These are phyloP conservation scores for Sporisorium sorghi DNA, from an alignment of 1,284 basidiomycete species.

Conservation along the genomic window DNA sequence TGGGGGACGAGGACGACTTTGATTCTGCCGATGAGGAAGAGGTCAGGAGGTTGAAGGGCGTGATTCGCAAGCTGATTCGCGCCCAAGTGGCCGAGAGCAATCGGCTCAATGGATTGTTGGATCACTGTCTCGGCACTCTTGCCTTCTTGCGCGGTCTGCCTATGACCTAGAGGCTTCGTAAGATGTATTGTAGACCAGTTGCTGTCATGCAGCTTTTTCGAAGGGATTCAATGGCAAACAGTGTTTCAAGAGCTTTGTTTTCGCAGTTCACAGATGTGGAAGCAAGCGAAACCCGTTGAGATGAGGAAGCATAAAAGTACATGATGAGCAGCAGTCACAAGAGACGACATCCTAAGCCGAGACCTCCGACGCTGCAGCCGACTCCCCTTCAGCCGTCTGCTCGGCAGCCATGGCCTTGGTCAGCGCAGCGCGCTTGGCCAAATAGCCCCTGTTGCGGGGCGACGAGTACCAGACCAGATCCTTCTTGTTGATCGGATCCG, in stretches of 20 bases:
- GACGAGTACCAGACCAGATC: conserved; percentile 63
- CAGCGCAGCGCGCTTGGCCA: conserved; percentile 47
- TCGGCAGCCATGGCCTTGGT: conserved; percentile 23
- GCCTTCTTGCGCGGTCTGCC: conserved; percentile 64
- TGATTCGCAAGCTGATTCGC: conserved; percentile 49
- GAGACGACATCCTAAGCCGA: conserved; percentile 3
- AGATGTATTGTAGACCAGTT: not conserved
- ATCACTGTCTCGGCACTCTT: conserved; percentile 65
- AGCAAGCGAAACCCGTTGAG: not conserved
- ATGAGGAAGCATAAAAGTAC: conserved; percentile 15
- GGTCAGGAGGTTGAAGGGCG: conserved; percentile 37
- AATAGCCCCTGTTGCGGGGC: conserved; percentile 54
- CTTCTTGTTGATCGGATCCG: conserved; percentile 61
- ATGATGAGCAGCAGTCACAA: not conserved
- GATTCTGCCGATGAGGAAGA: conserved; percentile 25
- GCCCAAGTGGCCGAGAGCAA: conserved; percentile 53
- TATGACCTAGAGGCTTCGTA: conserved; percentile 32
- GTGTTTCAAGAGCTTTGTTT: no score
- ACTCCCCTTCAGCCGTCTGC: not conserved
- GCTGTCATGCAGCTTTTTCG: no score
- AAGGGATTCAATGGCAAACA: no score
- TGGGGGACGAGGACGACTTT: conserved; percentile 19
- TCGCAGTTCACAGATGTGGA: not conserved
- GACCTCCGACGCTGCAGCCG: not conserved
- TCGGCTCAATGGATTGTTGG: conserved; percentile 57